These are phyloP conservation scores for Apodospora peruviana DNA, from an alignment of 495 filamentous ascomycete genomes.

Conservation along the genomic window DNA sequence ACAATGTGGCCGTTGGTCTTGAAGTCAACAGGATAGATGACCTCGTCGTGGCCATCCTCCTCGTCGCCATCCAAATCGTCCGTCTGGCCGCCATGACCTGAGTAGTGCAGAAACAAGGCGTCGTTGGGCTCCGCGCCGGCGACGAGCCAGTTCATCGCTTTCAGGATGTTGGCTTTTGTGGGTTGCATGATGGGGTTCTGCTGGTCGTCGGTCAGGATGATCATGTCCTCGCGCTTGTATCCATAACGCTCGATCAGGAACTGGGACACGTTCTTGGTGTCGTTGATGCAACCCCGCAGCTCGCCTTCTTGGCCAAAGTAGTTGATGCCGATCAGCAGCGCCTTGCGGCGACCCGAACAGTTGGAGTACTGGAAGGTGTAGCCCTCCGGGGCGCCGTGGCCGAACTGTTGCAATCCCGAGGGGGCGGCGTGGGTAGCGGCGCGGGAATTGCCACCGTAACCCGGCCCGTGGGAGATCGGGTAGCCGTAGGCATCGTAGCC, in stretches of 20 bases:
- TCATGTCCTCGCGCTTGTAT: constrained; percentile 48
- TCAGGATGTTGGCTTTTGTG: constrained; percentile 46
- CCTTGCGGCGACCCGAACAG: constrained; percentile 81
- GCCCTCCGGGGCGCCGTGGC: constrained; percentile 40
- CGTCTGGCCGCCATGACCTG: constrained; percentile 49
- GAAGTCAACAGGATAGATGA: constrained; percentile 96
- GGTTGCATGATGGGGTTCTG: constrained; percentile 35
- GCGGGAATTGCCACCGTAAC: constrained; percentile 18
- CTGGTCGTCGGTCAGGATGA: constrained; percentile 45
- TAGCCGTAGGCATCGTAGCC: constrained; percentile 35
- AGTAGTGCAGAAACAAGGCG: constrained; percentile 51
- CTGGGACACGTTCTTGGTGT: constrained; percentile 82
- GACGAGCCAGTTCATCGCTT: constrained; percentile 45
- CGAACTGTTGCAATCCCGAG: constrained; percentile 36
- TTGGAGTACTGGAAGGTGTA: constrained; percentile 78
- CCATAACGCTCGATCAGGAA: constrained; percentile 77
- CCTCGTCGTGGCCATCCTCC: constrained; percentile 91
- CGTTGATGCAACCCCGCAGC: constrained; percentile 89
- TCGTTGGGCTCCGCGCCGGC: constrained; percentile 41
- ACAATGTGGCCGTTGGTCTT: constrained; percentile 84
- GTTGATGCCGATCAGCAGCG: constrained; percentile 89
- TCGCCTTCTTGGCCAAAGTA: constrained; percentile 84
- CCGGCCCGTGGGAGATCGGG: constrained; percentile 15
- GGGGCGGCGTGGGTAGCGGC: constrained; percentile 43
- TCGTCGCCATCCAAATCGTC: constrained; percentile 61